These are phyloP conservation scores for Ochetophila trinervis DNA, from an alignment of 306 rosid genomes.

Conservation along the genomic window DNA sequence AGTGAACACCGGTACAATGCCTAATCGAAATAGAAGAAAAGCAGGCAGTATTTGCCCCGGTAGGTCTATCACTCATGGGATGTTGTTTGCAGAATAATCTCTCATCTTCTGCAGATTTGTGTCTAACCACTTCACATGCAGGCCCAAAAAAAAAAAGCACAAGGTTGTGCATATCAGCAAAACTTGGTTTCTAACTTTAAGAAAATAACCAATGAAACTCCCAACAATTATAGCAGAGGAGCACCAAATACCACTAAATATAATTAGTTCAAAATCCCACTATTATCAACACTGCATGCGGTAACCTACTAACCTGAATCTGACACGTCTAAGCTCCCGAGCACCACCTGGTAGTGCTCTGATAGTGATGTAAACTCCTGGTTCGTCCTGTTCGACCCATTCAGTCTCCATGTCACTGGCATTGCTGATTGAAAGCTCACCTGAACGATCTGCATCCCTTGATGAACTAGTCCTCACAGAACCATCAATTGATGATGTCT, in stretches of 20 bases:
- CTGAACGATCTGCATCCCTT: conserved; percentile 71
- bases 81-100: not conserved
- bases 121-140: not conserved
- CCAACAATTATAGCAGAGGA: not conserved
- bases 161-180: not conserved
- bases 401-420: conserved; percentile 97
- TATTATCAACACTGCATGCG: conserved; percentile 10
- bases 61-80: not conserved
- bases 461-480: conserved; percentile 85
- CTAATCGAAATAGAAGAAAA: not conserved
- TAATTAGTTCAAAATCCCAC: not conserved
- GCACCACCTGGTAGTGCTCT: conserved; percentile 75
- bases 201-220: not conserved
- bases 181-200: not conserved
- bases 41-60: not conserved
- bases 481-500: conserved; percentile 74
- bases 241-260: not conserved
- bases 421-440: conserved; percentile 85
- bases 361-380: conserved; percentile 95
- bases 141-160: not conserved
- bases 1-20: not conserved
- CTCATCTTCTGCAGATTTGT: not conserved
- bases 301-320: conserved; percentile 67
- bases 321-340: conserved; percentile 85
- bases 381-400: conserved; percentile 97